phyloP scores from a whole-genome alignment of 176 grass and related monocot species.

The Oryza glumipatula region DNA sequence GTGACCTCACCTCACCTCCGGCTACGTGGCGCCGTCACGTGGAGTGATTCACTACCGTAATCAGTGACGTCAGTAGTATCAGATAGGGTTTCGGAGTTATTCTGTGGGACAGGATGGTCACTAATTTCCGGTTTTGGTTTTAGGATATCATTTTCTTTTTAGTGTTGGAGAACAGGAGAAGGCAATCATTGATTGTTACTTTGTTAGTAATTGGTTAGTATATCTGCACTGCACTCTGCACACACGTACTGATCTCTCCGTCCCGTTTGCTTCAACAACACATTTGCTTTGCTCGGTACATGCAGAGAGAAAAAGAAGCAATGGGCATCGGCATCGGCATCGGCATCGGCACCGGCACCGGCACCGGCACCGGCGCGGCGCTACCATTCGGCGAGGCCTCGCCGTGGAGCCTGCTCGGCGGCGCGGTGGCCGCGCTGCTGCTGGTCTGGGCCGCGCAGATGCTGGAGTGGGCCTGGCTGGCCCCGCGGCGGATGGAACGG shows the following conservation, averaged over 20 bases:
- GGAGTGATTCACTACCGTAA: too few species aligned
- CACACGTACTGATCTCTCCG: neutral
- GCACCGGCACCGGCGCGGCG: neutral
- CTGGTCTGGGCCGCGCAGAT: slow-evolving; percentile 19
- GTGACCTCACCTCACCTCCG: neutral
- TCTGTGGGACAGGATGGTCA: neutral
- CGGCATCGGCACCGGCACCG: too few species aligned
- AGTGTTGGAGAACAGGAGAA: neutral
- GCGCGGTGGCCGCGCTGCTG: neutral
- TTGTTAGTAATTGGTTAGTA: too few species aligned
- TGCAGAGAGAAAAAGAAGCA: neutral
- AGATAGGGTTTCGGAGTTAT: too few species aligned
- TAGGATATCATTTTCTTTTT: neutral
- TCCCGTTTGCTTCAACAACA: neutral
- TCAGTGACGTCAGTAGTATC: too few species aligned
- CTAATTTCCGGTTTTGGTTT: neutral
- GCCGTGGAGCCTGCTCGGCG: slow-evolving; percentile 33
- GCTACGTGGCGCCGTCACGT: too few species aligned
- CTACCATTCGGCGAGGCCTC: slow-evolving; percentile 13
- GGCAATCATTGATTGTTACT: neutral
- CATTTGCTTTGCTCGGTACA: neutral
- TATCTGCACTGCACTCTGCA: too few species aligned
- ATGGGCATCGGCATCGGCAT: neutral
- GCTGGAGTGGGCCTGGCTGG: slow-evolving; percentile 45
- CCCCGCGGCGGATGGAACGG: slow-evolving; percentile 39